Percentiles rank a stretch among this genome's conserved stretches.
These are phyloP conservation scores for Strigomonas culicis DNA, from an alignment of 208 protist species.

Conservation along the genomic window DNA sequence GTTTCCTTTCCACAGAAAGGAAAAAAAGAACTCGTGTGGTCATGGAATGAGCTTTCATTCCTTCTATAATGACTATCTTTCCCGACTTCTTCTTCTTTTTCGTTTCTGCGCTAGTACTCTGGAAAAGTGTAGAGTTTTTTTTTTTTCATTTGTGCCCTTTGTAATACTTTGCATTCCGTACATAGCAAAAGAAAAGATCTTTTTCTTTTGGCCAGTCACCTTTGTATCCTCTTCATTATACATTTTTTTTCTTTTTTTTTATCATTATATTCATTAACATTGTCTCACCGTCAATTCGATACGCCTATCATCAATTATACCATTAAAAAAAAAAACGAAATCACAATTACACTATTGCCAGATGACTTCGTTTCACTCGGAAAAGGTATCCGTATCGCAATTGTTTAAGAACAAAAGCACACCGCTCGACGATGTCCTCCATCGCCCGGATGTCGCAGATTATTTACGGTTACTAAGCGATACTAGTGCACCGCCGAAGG, in stretches of 20 bases:
- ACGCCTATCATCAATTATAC: neutral
- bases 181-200: constrained; percentile 1
- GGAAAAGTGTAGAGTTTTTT: too few species aligned
- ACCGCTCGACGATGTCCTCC: constrained; percentile 22
- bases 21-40: too few species aligned
- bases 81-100: constrained; percentile 18
- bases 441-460: constrained; percentile 16
- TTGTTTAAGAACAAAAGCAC: constrained; percentile 16
- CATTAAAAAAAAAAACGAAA: neutral
- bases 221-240: constrained; percentile 1
- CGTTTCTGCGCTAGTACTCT: constrained; percentile 6
- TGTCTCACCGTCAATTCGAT: neutral
- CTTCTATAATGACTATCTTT: constrained; percentile 14
- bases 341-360: neutral
- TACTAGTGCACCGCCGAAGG: neutral
- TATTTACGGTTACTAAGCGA: constrained; percentile 21
- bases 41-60: neutral
- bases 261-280: neutral
- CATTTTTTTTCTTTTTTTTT: constrained; percentile 15
- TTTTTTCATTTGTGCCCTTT: constrained; percentile 17
- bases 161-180: constrained; percentile 1
- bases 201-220: constrained; percentile 8
- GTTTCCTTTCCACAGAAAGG: too few species aligned
- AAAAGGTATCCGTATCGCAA: constrained; percentile 10
- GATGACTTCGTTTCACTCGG: neutral